phyloP scores from a whole-genome alignment of 1,284 basidiomycete species.

The Tilletiaria anomala region DNA sequence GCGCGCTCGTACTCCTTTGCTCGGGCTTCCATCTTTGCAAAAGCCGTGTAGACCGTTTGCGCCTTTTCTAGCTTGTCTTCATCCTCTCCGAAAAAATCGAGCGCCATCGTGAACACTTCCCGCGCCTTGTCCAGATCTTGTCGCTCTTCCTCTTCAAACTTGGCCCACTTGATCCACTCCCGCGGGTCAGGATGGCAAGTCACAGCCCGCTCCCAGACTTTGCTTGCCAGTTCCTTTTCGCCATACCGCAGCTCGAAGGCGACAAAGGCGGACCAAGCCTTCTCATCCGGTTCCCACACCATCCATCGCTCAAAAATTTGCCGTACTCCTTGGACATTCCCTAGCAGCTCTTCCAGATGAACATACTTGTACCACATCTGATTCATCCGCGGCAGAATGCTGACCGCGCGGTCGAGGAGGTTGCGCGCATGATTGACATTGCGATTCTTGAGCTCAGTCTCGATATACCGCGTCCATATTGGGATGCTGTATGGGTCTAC shows the following conservation, averaged over 20 bases:
- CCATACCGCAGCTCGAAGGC: slow-evolving; percentile 82
- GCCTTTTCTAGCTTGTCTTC: slow-evolving; percentile 94
- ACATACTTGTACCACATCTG: slow-evolving; percentile 89
- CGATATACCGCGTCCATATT: slow-evolving; percentile 91
- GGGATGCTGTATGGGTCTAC: slow-evolving; percentile 77
- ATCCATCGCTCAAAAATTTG: slow-evolving; percentile 99
- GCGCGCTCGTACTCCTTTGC: slow-evolving; percentile 93
- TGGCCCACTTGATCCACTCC: slow-evolving; percentile 90
- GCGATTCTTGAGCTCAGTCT: slow-evolving; percentile 91
- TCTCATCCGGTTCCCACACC: slow-evolving; percentile 98
- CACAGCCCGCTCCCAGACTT: slow-evolving; percentile 88
- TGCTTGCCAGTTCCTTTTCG: slow-evolving; percentile 78
- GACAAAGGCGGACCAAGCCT: slow-evolving; percentile 98
- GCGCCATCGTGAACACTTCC: slow-evolving; percentile 88
- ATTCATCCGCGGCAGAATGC: slow-evolving; percentile 84
- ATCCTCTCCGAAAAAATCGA: slow-evolving; percentile 94
- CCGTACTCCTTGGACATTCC: slow-evolving; percentile 84
- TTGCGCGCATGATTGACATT: slow-evolving; percentile 95
- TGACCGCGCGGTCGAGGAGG: slow-evolving; percentile 89
- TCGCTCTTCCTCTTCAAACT: slow-evolving; percentile 94
- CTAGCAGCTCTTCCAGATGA: slow-evolving; percentile 89
- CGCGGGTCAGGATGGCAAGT: slow-evolving; percentile 81
- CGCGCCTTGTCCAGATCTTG: slow-evolving; percentile 63
- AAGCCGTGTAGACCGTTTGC: slow-evolving; percentile 85
- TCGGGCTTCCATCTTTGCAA: slow-evolving; percentile 94